phyloP scores from a whole-genome alignment of 768 basidiomycete genomes.

The Hericium rajendrae region DNA sequence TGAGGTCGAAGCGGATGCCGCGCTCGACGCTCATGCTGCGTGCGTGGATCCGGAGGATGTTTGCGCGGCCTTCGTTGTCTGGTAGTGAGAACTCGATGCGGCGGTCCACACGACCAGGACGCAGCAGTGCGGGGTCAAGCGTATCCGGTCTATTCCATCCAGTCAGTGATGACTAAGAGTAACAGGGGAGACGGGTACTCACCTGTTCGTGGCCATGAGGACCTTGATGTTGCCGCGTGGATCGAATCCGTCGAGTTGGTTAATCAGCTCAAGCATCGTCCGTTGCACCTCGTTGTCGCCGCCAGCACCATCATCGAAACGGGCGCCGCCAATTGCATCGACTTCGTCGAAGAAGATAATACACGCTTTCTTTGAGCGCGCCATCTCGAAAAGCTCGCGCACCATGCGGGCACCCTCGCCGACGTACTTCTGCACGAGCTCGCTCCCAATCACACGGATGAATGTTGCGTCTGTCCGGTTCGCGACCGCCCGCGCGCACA shows the following conservation, averaged over 20 bases:
- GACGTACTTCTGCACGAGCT: conserved; percentile 99
- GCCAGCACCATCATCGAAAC: conserved; percentile 97
- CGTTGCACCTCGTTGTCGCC: conserved; percentile 99
- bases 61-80: conserved; percentile 91
- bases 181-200: conserved; percentile 14
- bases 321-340: conserved; percentile 95
- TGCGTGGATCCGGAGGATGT: conserved; percentile 95
- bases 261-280: conserved; percentile 98
- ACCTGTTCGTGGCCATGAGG: conserved; percentile 98
- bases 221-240: conserved; percentile 99
- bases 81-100: conserved; percentile 95
- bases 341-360: conserved; percentile 99
- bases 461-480: conserved; percentile 99
- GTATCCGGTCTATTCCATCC: conserved; percentile 73
- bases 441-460: conserved; percentile 97
- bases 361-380: conserved; percentile 95
- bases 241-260: conserved; percentile 98
- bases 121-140: conserved; percentile 89
- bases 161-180: neutral
- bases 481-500: conserved; percentile 96
- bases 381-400: conserved; percentile 98
- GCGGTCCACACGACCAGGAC: conserved; percentile 92
- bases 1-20: conserved; percentile 94
- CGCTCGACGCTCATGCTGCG: conserved; percentile 97
- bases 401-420: conserved; percentile 99